Percentiles rank a stretch among this genome's conserved stretches.
These are phyloP conservation scores for Solanum tarijense DNA, from an alignment of 257 asterid genomes.

Conservation along the genomic window DNA sequence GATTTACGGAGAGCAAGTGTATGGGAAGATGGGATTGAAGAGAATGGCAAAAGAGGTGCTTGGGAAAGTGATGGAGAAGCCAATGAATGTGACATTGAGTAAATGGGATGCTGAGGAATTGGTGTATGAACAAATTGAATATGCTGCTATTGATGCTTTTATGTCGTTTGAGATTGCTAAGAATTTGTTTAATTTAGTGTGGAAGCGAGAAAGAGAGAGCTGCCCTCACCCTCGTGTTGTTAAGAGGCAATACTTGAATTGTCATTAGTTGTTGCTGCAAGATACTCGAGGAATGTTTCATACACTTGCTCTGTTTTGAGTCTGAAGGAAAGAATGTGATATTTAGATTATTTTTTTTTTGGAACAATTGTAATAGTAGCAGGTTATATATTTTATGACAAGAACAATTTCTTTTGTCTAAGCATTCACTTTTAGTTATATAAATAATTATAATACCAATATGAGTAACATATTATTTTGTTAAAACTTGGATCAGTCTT, in stretches of 20 bases:
- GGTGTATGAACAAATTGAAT: slow-evolving; percentile 15
- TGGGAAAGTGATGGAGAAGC: slow-evolving; percentile 16
- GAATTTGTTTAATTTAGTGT: neutral
- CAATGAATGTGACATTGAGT: slow-evolving; percentile 8
- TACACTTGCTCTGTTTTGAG: neutral
- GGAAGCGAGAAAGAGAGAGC: neutral
- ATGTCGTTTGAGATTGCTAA: slow-evolving; percentile 8
- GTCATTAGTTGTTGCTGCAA: neutral
- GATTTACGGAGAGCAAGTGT: neutral
- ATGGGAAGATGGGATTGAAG: slow-evolving; percentile 12
- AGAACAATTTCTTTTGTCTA: neutral
- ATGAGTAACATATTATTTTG: neutral
- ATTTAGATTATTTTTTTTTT: neutral
- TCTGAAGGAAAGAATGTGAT: neutral
- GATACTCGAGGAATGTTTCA: neutral
- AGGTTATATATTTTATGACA: neutral
- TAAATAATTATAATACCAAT: neutral
- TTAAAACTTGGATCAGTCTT: neutral
- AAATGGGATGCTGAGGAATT: slow-evolving; percentile 10
- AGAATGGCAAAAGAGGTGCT: slow-evolving; percentile 1
- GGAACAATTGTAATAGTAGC: neutral
- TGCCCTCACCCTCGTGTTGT: neutral
- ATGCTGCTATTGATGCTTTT: slow-evolving; percentile 18
- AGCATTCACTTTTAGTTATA: neutral
- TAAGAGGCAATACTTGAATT: neutral